phyloP scores from a whole-genome alignment of 2,329 filamentous ascomycete species.

The Ophiocordyceps camponoti-rufipedis region DNA sequence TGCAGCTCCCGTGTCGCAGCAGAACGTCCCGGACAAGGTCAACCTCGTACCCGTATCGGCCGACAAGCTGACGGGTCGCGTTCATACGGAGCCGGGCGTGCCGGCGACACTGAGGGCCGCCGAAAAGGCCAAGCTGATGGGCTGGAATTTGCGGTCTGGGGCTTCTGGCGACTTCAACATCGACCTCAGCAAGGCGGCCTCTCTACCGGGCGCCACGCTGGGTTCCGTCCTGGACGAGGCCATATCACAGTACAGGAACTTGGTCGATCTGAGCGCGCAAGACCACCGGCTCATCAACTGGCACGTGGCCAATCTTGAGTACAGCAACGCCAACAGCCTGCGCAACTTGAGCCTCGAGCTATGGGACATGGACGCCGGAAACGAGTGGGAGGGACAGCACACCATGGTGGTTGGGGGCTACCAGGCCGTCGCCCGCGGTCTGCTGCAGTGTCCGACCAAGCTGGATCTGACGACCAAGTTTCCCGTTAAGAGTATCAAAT shows the following conservation, averaged over 20 bases:
- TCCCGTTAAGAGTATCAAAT: slow-evolving; percentile 51
- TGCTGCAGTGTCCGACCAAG: slow-evolving; percentile 58
- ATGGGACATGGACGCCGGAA: slow-evolving; percentile 95
- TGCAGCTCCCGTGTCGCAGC: slow-evolving; percentile 33
- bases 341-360: slow-evolving; percentile 72
- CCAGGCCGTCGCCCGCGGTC: slow-evolving; percentile 74
- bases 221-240: slow-evolving; percentile 85
- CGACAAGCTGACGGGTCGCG: slow-evolving; percentile 52
- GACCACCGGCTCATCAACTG: slow-evolving; percentile 89
- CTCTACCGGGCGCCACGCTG: slow-evolving; percentile 50
- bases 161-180: slow-evolving; percentile 47
- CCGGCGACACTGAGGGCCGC: slow-evolving; percentile 55
- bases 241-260: slow-evolving; percentile 68
- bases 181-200: slow-evolving; percentile 48
- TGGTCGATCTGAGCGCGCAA: slow-evolving; percentile 68
- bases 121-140: slow-evolving; percentile 60
- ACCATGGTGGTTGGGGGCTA: slow-evolving; percentile 90
- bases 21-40: slow-evolving; percentile 31
- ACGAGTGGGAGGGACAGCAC: slow-evolving; percentile 92
- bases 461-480: slow-evolving; percentile 62
- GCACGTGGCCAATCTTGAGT: slow-evolving; percentile 97
- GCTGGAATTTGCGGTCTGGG: slow-evolving; percentile 57
- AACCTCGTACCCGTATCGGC: slow-evolving; percentile 45
- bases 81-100: slow-evolving; percentile 52
- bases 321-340: slow-evolving; percentile 84